phyloP scores from a whole-genome alignment of 345 rosid genomes.

The Cardiospermum halicacabum region DNA sequence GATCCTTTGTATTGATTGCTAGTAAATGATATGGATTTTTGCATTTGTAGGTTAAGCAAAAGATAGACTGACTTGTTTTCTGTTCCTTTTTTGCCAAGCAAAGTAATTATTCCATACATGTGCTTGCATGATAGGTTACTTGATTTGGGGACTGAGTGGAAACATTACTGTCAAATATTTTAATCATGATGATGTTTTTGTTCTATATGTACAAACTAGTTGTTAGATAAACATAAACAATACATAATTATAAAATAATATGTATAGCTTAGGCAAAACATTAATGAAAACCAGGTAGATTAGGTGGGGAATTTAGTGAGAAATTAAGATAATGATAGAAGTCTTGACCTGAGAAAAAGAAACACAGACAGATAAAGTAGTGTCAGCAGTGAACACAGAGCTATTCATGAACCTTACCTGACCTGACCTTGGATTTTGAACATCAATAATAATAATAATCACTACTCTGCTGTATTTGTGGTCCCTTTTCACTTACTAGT shows the following conservation, averaged over 20 bases:
- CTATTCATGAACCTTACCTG: conserved; percentile 16
- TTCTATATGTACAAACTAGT: no score
- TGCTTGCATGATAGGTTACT: not conserved
- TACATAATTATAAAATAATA: no score
- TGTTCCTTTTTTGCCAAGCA: not conserved
- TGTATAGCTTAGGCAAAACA: no score
- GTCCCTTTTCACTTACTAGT: conserved; percentile 14
- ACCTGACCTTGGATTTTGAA: not conserved
- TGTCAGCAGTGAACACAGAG: not conserved
- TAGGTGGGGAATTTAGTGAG: not conserved
- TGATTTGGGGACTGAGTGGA: not conserved
- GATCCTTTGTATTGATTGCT: not conserved
- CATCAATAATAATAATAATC: no score
- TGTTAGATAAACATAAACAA: no score
- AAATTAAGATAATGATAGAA: not conserved
- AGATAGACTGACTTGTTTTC: not conserved
- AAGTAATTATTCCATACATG: not conserved
- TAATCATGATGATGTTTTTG: no score
- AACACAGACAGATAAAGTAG: not conserved
- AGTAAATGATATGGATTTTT: not conserved
- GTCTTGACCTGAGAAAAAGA: not conserved
- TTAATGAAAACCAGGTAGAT: not conserved
- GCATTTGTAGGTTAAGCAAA: not conserved
- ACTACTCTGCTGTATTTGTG: conserved; percentile 3
- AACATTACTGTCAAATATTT: no score